Evolutionary conservation across 2,329 filamentous ascomycete species (phyloP).

Genomic region (Xylariaceae sp.): DNA sequence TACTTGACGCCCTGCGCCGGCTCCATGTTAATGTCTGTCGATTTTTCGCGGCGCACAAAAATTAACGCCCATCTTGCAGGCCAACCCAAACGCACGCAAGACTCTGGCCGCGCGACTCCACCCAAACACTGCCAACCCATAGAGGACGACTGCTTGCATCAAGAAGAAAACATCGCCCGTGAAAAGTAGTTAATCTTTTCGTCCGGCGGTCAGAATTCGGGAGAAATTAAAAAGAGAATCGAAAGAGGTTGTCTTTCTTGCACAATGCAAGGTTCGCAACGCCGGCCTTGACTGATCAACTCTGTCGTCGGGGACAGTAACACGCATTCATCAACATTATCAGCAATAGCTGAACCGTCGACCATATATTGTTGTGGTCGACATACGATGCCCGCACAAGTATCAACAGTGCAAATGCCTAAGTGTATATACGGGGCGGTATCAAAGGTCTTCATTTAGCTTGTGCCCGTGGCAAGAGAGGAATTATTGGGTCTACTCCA

Average conservation of each 20-base stretch:
- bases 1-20: neutral
- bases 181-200: slow-evolving; percentile 12
- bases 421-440: slow-evolving; percentile 25
- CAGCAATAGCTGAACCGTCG: slow-evolving; percentile 16
- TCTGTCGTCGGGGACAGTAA: slow-evolving; percentile 27
- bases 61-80: slow-evolving; percentile 9
- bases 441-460: slow-evolving; percentile 25
- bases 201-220: slow-evolving; percentile 7
- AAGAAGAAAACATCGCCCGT: slow-evolving; percentile 23
- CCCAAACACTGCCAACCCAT: slow-evolving; percentile 23
- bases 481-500: slow-evolving; percentile 46
- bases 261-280: slow-evolving; percentile 28
- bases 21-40: neutral
- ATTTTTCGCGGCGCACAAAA: neutral
- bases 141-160: slow-evolving; percentile 17
- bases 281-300: slow-evolving; percentile 32
- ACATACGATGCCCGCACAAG: slow-evolving; percentile 19
- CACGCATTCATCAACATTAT: slow-evolving; percentile 27
- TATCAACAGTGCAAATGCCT: slow-evolving; percentile 21
- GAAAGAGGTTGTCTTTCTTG: slow-evolving; percentile 11
- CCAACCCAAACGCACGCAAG: slow-evolving; percentile 23
- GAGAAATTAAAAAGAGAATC: slow-evolving; percentile 20
- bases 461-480: slow-evolving; percentile 43
- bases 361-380: slow-evolving; percentile 13
- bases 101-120: slow-evolving; percentile 30